Base-by-base conservation (phyloP, 164 flowering plant species). In the Hamamelis virginiana region DNA sequence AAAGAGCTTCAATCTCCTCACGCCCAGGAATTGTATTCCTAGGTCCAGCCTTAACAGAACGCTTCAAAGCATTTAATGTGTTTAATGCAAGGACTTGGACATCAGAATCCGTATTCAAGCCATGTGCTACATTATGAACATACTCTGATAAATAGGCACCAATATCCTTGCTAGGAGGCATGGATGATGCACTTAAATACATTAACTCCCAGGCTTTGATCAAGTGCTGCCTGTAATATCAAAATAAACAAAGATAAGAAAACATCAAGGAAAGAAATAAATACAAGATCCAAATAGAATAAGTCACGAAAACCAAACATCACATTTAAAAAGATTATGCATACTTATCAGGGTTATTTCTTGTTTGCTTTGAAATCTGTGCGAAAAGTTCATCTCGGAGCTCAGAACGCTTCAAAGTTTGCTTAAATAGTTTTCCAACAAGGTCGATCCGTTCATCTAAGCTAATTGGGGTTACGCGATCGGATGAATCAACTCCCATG, bases 151-250 rank as follows among this genome's bases (percentile, higher is more conserved):
- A 76, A 77, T 89, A 96, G 56, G 84, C 91, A 58, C 90, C 93
- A 78, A 96, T 86, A 56, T 96, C 99, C 79, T 96, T 96, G 88
- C 92, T 88, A 69, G 99, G 99, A 74, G 99, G 98, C 97, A 93
- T 96, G 64, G 89, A 90, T n/a, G 97, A 93, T 51, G 98, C 92
- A 78, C 96, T 91, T 52, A 96, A 72, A 71, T 85, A 89, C 97
- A 96, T 91, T 0, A 96, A 77, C 75, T 96, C 98, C 99, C 99
- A 96, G 48, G 97, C 97, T 79, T 80, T 93, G 19, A 88, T 77
- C 77, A 91, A 80, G 83, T 64, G 85, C 51, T 81, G 88, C 87
- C 99, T 96, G 83, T 23, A 71, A 59, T 59, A 50, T 50, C 23
- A 56, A 64, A 77, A 68, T 53, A 27, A 68, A 64, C 1, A 62